Conservation (phyloP, 2,329 filamentous ascomycete species). For the Penicillium nordicum region DNA sequence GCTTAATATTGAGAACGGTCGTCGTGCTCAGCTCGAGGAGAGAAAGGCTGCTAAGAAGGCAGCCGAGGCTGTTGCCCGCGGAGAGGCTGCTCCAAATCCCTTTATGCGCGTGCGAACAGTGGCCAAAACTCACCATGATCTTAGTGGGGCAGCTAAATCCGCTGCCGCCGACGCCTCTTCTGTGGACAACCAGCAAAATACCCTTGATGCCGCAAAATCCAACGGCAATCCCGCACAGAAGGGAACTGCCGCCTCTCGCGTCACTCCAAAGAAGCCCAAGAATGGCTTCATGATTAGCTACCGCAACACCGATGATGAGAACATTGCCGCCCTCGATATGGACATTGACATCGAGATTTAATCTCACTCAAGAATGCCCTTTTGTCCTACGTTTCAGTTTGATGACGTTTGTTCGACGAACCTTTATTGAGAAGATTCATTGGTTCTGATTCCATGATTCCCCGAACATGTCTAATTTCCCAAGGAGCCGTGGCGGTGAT, state of each 20-base stretch:
- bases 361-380: background rate
- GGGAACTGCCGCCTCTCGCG: slow-evolving; percentile 45
- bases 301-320: slow-evolving; percentile 83
- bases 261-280: slow-evolving; percentile 37
- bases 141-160: slow-evolving; percentile 35
- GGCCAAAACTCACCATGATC: slow-evolving; percentile 66
- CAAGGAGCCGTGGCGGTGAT: background rate
- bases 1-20: slow-evolving; percentile 83
- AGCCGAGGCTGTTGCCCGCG: slow-evolving; percentile 60
- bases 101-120: slow-evolving; percentile 63
- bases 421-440: background rate
- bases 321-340: slow-evolving; percentile 83
- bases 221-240: slow-evolving; percentile 49
- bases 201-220: slow-evolving; percentile 50
- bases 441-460: background rate
- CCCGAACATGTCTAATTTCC: background rate
- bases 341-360: slow-evolving; percentile 89
- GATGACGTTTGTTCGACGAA: background rate
- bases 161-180: slow-evolving; percentile 29
- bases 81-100: slow-evolving; percentile 55
- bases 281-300: slow-evolving; percentile 64
- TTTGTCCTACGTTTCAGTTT: background rate
- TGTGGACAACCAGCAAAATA: slow-evolving; percentile 43
- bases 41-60: slow-evolving; percentile 60
- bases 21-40: slow-evolving; percentile 83